These are phyloP conservation scores for Rhododendron mucronatum DNA, from an alignment of 148 eudicot species.

Conservation along the genomic window DNA sequence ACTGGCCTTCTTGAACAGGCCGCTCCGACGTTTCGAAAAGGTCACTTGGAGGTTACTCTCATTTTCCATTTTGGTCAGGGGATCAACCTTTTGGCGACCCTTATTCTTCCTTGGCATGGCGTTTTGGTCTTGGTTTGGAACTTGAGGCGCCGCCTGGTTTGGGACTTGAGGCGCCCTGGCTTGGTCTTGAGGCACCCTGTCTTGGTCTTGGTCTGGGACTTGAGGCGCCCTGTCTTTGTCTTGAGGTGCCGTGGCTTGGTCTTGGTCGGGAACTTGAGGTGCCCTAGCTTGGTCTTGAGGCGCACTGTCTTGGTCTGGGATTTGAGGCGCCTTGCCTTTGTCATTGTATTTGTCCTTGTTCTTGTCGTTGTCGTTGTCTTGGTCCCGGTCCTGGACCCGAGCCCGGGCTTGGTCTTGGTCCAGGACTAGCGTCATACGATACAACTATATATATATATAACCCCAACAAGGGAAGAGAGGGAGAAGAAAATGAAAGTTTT, in stretches of 20 bases:
- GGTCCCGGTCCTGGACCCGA: background rate
- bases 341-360: too few species aligned
- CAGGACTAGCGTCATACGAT: background rate
- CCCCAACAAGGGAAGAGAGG: background rate
- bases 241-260: too few species aligned
- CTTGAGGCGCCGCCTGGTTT: background rate
- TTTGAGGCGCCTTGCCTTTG: too few species aligned
- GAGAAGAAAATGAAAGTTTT: background rate
- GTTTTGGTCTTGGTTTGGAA: background rate
- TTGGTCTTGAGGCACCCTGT: background rate
- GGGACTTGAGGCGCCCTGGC: background rate
- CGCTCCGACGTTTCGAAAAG: slow-evolving; percentile 29
- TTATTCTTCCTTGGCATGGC: background rate
- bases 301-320: too few species aligned
- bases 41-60: slow-evolving; percentile 20
- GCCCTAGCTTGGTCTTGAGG: too few species aligned
- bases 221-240: background rate
- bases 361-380: too few species aligned
- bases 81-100: slow-evolving; percentile 26
- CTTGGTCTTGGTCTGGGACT: background rate
- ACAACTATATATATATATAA: too few species aligned
- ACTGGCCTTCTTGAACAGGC: slow-evolving; percentile 37
- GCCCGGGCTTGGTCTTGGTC: background rate
- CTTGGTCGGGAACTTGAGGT: too few species aligned
- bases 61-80: slow-evolving; percentile 14